Evolutionary conservation across 2,329 filamentous ascomycete species (phyloP).

Genomic region (Colletotrichum lini): DNA sequence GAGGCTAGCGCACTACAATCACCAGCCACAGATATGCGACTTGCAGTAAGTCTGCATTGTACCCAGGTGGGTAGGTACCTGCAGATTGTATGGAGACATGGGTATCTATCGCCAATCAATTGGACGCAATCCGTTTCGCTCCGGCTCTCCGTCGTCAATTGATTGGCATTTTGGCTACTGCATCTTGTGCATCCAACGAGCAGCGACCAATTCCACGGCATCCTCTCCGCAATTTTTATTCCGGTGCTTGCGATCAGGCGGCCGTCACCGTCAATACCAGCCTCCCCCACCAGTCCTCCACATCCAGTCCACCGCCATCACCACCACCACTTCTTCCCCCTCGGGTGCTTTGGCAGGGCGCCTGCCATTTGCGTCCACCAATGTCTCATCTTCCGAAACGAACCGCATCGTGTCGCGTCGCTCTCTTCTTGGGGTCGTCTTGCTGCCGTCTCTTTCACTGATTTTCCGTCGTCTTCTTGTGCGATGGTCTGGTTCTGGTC

Average conservation of each 20-base stretch:
- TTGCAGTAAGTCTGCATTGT: slow-evolving; percentile 2
- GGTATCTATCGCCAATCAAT: slow-evolving; percentile 39
- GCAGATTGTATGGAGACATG: slow-evolving; percentile 20
- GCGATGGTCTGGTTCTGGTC: slow-evolving; percentile 29
- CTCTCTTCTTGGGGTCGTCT: slow-evolving; percentile 27
- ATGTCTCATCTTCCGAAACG: slow-evolving; percentile 40
- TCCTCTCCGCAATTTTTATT: neutral
- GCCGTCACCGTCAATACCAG: neutral
- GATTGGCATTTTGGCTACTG: neutral
- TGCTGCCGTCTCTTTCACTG: slow-evolving; percentile 10
- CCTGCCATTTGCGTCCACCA: neutral
- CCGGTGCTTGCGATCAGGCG: neutral
- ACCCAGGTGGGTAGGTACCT: neutral
- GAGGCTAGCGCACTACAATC: neutral
- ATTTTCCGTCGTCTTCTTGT: slow-evolving; percentile 28
- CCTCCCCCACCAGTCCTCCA: neutral
- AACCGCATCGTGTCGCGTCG: slow-evolving; percentile 13
- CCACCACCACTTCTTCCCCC: neutral
- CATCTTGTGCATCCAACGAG: neutral
- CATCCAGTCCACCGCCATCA: too few relatives aligned
- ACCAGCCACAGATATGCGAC: slow-evolving; percentile 38
- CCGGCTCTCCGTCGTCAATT: neutral
- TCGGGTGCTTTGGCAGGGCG: neutral
- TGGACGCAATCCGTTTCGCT: slow-evolving; percentile 29
- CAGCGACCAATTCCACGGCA: neutral